Evolutionary conservation across 495 filamentous ascomycete genomes (phyloP), one percentile per base, ranked within the genome.

Genomic region (Annulohypoxylon moriforme): DNA sequence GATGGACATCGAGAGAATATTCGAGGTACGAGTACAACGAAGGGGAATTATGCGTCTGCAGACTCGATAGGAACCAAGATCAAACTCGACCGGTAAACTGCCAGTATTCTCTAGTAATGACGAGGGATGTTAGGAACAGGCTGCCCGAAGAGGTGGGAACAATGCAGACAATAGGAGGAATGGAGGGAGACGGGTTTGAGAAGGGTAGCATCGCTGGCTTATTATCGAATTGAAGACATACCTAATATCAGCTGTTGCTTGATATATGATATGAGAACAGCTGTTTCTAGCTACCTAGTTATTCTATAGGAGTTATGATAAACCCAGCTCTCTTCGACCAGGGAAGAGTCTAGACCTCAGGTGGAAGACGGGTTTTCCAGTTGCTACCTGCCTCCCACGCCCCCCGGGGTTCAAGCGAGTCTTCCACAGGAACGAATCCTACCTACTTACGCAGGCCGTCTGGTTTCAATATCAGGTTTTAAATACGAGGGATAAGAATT

Each of bases 331-430:
- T 34, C n/a, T 20, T 52, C 16, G 50, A 55, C 27, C 29, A 10
- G 50, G 27, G 29, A 18, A 33, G 50, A 34, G 50, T 55, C 50
- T 55, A 55, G 50, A 34, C 50, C n/a, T n/a, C n/a, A n/a, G n/a
- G n/a, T 33, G 50, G 27, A 10, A 55, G 16, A 9, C 29, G n/a
- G n/a, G n/a, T 16, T 29, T 49, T 49, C 22, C 18, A 49, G 38
- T 16, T 42, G 14, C 38, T 42, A 42, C 13, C 38, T 49, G 18
- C 18, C 20, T 25, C 49, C 49, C 47, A 29, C 29, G 47, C 13
- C 24, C 10, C n/a, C 50, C 50, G 34, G 50, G 50, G 50, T n/a
- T 25, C 18, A 55, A 34, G 50, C 50, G 47, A 29, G n/a, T 55
- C 27, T 33, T 34, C n/a, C n/a, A 34, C 2, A 20, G 16, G 50